phyloP scores from a whole-genome alignment of 371 early-diverging fungal genomes.

The Actinomortierella wolfii region DNA sequence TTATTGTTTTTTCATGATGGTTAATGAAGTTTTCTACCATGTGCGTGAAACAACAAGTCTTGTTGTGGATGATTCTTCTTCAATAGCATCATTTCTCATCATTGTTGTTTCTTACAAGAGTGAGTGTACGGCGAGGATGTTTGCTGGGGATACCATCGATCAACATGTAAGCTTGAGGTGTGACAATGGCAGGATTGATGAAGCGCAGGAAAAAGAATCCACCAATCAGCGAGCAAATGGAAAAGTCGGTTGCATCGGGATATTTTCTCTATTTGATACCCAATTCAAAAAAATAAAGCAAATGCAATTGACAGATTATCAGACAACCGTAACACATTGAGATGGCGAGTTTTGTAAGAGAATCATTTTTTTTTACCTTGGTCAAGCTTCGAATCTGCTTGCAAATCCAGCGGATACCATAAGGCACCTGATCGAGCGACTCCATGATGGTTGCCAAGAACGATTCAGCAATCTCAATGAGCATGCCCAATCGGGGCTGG shows the following conservation, averaged over 20 bases:
- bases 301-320: background rate
- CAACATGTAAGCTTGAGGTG: slow-evolving; percentile 93
- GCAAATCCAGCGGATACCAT: slow-evolving; percentile 98
- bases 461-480: slow-evolving; percentile 84
- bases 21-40: too few species aligned
- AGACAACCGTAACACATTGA: background rate
- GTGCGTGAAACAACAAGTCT: too few species aligned
- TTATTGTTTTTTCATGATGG: background rate
- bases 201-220: slow-evolving; percentile 97
- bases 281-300: background rate
- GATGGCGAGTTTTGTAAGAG: too few species aligned
- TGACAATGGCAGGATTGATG: slow-evolving; percentile 96
- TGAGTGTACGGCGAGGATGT: slow-evolving; percentile 86
- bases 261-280: slow-evolving; percentile 66
- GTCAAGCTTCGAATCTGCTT: slow-evolving; percentile 94
- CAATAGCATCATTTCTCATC: too few species aligned
- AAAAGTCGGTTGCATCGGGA: slow-evolving; percentile 86
- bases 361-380: slow-evolving; percentile 55
- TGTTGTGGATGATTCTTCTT: too few species aligned
- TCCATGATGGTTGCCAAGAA: slow-evolving; percentile 85
- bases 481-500: slow-evolving; percentile 78
- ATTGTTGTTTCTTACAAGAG: slow-evolving; percentile 61
- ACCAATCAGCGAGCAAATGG: slow-evolving; percentile 93
- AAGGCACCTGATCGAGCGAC: slow-evolving; percentile 84
- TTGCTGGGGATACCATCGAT: slow-evolving; percentile 82